Conservation (phyloP, 2,329 filamentous ascomycete species). For the Diaporthe sp. region DNA sequence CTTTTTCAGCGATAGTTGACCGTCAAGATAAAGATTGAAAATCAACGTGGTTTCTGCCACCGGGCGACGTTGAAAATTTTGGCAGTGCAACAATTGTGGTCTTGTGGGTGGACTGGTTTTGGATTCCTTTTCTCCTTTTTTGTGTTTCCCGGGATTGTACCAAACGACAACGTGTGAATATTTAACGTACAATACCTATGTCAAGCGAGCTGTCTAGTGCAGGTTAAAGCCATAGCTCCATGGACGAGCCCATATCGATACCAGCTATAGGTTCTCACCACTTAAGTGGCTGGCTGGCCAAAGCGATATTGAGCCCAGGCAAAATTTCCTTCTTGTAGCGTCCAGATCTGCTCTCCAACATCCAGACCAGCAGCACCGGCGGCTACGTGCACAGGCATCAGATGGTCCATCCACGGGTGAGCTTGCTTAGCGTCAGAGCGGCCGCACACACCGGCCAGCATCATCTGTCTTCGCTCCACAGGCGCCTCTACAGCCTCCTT, state of each 20-base stretch:
- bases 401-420: conserved; percentile 64
- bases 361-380: conserved; percentile 58
- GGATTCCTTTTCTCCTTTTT: neutral
- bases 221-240: too few relatives aligned
- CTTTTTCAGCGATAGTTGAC: neutral
- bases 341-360: conserved; percentile 39
- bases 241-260: neutral
- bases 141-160: too few relatives aligned
- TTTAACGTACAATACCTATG: neutral
- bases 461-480: conserved; percentile 53
- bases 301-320: conserved; percentile 42
- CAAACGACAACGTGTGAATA: neutral
- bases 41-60: neutral
- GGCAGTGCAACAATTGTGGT: neutral
- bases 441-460: conserved; percentile 55
- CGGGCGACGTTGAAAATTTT: neutral
- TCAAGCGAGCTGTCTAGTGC: neutral
- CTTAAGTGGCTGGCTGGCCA: conserved; percentile 10
- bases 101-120: neutral
- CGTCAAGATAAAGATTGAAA: neutral
- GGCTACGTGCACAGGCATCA: conserved; percentile 63
- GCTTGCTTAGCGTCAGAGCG: conserved; percentile 62
- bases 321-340: conserved; percentile 39
- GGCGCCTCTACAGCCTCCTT: conserved; percentile 71
- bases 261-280: neutral